Conservation (phyloP, 805 yeast genomes). For the Dipodascus albidus region DNA sequence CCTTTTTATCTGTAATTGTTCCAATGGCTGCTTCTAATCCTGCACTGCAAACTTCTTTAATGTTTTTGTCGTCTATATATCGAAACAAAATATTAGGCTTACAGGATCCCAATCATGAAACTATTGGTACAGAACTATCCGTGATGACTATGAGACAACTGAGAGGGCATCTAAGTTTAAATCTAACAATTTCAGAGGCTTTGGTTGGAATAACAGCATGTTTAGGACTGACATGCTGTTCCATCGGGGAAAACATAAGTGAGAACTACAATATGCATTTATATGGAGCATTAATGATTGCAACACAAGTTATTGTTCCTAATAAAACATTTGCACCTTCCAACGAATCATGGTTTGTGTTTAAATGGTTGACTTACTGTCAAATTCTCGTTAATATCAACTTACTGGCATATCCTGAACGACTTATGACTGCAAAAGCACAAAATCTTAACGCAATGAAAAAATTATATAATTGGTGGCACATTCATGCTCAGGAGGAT, state of each 20-base stretch:
- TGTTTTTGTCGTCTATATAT: constrained; percentile 7
- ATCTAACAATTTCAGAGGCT: constrained; percentile 1
- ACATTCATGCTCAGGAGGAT: constrained; percentile 4
- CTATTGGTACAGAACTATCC: constrained; percentile 2
- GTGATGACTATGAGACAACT: background rate
- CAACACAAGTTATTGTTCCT: background rate
- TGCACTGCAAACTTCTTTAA: constrained; percentile 6
- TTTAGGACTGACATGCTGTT: constrained; percentile 7
- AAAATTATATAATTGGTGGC: constrained; percentile 7
- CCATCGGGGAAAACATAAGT: constrained; percentile 5
- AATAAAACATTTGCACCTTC: constrained; percentile 2
- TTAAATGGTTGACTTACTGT: constrained; percentile 11
- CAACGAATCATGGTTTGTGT: constrained; percentile 7
- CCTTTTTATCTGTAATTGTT: constrained; percentile 7
- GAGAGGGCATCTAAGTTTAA: constrained; percentile 1
- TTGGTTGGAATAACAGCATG: constrained; percentile 9
- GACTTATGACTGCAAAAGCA: background rate
- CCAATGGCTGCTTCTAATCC: constrained; percentile 10
- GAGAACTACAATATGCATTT: constrained; percentile 5
- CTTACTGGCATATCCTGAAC: constrained; percentile 2
- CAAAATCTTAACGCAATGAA: constrained; percentile 1
- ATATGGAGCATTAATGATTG: constrained; percentile 8
- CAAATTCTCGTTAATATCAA: constrained; percentile 5
- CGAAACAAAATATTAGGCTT: constrained; percentile 4
- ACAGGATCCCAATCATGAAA: background rate